Evolutionary conservation across 1,284 basidiomycete genomes (phyloP).

Genomic region (Exobasidium rhododendri): DNA sequence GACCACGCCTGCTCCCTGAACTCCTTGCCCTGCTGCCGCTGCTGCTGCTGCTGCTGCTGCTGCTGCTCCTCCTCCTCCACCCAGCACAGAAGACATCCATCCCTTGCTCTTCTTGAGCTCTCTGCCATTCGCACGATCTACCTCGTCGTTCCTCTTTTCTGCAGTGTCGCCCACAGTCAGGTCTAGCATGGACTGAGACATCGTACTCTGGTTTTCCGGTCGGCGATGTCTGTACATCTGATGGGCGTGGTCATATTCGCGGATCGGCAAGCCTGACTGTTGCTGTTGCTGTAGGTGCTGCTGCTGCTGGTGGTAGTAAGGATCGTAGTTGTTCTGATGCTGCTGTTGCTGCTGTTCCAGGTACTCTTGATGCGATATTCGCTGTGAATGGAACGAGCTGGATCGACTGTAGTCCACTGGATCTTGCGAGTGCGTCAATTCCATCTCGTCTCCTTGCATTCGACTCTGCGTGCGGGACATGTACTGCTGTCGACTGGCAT

Average conservation of each 20-base stretch:
- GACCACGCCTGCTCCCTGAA: too few species aligned
- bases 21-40: too few species aligned
- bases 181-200: not conserved
- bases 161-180: not conserved
- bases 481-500: not conserved
- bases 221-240: not conserved
- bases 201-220: not conserved
- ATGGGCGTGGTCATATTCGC: not conserved
- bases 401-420: too few species aligned
- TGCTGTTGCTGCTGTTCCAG: not conserved
- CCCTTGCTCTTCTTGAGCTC: not conserved
- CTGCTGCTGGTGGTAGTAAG: not conserved
- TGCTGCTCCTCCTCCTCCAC: not conserved
- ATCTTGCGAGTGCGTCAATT: not conserved
- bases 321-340: conserved; percentile 6
- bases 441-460: not conserved
- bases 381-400: too few species aligned
- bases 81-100: conserved; percentile 4
- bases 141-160: not conserved
- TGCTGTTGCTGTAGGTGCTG: conserved; percentile 12
- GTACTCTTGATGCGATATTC: too few species aligned
- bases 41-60: too few species aligned
- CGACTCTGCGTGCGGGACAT: not conserved
- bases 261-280: not conserved
- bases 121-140: not conserved